These are phyloP conservation scores for Populus alba DNA, from an alignment of 345 rosid genomes.

Conservation along the genomic window DNA sequence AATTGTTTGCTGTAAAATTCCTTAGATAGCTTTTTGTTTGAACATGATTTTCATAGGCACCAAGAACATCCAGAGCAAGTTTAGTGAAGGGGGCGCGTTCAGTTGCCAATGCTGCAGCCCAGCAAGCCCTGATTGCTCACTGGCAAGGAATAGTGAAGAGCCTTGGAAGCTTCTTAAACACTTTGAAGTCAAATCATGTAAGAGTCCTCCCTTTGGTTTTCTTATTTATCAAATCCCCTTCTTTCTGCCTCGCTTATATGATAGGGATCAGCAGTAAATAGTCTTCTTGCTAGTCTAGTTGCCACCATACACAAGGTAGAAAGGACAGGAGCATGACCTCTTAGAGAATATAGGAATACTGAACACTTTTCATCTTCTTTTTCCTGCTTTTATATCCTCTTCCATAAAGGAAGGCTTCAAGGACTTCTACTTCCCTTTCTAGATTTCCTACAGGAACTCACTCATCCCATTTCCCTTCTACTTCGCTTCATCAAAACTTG, in stretches of 20 bases:
- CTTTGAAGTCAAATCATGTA: constrained; percentile 72
- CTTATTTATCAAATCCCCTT: neutral
- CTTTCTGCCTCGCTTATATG: neutral
- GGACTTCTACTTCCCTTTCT: neutral
- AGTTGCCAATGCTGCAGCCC: constrained; percentile 72
- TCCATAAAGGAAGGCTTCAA: neutral
- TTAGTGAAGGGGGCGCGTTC: constrained; percentile 89
- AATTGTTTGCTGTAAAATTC: neutral
- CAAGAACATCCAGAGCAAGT: constrained; percentile 96
- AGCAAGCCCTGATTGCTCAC: constrained; percentile 86
- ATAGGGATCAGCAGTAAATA: neutral
- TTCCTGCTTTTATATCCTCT: neutral
- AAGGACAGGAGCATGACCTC: neutral
- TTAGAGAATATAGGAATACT: neutral
- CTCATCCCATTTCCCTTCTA: neutral
- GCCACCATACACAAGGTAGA: neutral
- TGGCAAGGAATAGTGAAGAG: constrained; percentile 98
- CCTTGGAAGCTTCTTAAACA: constrained; percentile 80
- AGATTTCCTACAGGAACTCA: neutral
- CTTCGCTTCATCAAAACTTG: neutral
- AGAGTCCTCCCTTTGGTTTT: constrained; percentile 17
- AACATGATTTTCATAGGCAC: constrained; percentile 56
- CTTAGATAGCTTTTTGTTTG: neutral
- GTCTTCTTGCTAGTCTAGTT: neutral
- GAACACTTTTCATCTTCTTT: neutral